Percentiles rank a stretch among this genome's conserved stretches.
These are phyloP conservation scores for Erythrobasidium hasegawianum DNA, from an alignment of 1,284 basidiomycete genomes.

Conservation along the genomic window DNA sequence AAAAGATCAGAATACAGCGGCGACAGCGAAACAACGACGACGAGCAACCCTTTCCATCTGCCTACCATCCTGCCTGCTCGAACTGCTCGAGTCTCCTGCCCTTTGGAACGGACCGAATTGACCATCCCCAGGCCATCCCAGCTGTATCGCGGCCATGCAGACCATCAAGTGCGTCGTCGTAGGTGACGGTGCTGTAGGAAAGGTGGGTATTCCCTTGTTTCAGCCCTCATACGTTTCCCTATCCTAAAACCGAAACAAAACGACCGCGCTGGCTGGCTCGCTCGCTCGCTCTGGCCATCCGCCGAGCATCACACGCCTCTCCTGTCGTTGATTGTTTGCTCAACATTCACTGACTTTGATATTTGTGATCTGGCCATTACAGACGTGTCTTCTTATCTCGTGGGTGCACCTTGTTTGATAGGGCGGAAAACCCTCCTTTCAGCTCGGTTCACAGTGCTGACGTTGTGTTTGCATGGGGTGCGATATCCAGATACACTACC, in stretches of 20 bases:
- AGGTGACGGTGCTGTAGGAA: conserved; percentile 99
- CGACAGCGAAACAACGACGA: not conserved
- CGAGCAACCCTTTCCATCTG: not conserved
- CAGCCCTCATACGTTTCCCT: not conserved
- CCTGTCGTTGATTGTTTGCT: too few species aligned
- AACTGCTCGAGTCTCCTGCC: too few species aligned
- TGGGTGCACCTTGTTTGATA: conserved; percentile 48
- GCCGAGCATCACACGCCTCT: too few species aligned
- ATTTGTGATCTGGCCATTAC: conserved; percentile 34
- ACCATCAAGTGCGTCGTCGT: conserved; percentile 97
- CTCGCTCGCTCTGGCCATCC: too few species aligned
- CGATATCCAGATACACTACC: conserved; percentile 65
- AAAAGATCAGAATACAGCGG: not conserved
- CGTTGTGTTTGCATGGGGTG: too few species aligned
- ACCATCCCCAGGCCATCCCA: too few species aligned
- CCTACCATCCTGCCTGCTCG: too few species aligned
- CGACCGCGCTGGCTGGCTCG: not conserved
- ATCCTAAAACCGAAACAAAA: too few species aligned
- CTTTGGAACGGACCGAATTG: too few species aligned
- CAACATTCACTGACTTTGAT: not conserved
- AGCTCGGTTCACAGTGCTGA: not conserved
- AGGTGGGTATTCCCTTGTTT: conserved; percentile 59
- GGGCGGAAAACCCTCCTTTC: not conserved
- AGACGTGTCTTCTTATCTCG: conserved; percentile 98
- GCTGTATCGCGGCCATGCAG: conserved; percentile 60